A percentile compares a stretch with the other conserved stretches of the same genome.
Evolutionary conservation across 345 rosid species (phyloP).

Genomic region (Salix caprea): DNA sequence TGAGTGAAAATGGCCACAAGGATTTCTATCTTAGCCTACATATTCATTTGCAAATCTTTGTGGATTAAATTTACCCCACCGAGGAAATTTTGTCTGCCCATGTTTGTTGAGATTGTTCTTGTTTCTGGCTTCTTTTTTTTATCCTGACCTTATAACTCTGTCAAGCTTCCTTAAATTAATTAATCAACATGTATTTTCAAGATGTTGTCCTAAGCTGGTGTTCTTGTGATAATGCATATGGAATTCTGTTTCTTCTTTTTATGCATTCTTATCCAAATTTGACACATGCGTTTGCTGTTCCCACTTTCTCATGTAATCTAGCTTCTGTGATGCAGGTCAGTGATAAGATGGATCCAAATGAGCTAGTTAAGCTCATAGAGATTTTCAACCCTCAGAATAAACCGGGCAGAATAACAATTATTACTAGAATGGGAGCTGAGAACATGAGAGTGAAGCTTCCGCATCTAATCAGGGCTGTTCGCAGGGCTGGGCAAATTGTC

Average conservation of each 20-base stretch:
- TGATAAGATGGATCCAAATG: slow-evolving; percentile 90
- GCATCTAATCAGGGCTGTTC: slow-evolving; percentile 73
- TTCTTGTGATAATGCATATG: background rate
- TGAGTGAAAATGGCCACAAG: no score
- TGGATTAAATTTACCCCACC: no score
- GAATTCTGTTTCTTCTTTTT: background rate
- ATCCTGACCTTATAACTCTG: background rate
- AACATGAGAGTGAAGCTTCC: slow-evolving; percentile 96
- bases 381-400: slow-evolving; percentile 83
- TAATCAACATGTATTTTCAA: background rate
- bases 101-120: no score
- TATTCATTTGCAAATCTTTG: no score
- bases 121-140: background rate
- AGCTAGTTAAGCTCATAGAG: slow-evolving; percentile 77
- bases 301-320: background rate
- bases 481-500: slow-evolving; percentile 74
- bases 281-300: background rate
- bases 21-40: no score
- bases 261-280: background rate
- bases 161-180: background rate
- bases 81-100: no score
- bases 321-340: slow-evolving; percentile 52
- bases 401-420: slow-evolving; percentile 80
- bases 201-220: background rate
- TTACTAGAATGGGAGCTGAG: slow-evolving; percentile 91